Evolutionary conservation across 208 protist genomes (phyloP), one percentile per base, ranked within the genome.

Genomic region (Trypanosoma theileri): DNA sequence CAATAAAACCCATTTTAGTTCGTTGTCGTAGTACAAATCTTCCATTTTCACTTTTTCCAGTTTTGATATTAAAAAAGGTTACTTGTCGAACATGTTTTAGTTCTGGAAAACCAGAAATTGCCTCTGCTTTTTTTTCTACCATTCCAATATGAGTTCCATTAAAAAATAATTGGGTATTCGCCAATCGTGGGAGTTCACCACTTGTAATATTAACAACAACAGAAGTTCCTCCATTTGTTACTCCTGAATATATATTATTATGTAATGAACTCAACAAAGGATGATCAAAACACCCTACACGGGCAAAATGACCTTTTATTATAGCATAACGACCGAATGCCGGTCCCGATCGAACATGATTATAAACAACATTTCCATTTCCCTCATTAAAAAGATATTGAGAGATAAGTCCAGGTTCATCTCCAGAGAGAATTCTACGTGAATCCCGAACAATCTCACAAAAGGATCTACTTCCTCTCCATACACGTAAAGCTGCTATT

Each of bases 311-410:
- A 4, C 87, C 86, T 19, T 53, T 62, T 48, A 82, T 79, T 26
- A 94, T 82, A 10, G 80, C 88, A 35, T 88, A 78, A n/a, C 76
- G 82, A 40, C 77, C 75, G 40, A 66, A 54, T 19, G 59, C 74
- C 24, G 76, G 48, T 40, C 55, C 63, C 1, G 67, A 16, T 58
- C 69, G 61, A 31, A 78, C 74, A 45, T 91, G 93, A 76, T 97
- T 95, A 67, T 88, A 85, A 12, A 82, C 82, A 17, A 94, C 81
- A 70, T 94, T 94, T 57, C 93, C 93, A 60, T 84, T 83, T 26
- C 71, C 66, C 73, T 97, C 93, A 70, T 92, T 86, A 57, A 96
- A 92, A 44, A 91, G 66, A 28, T 89, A 75, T 56, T 97, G 89
- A 24, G 69, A 75, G 17, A 95, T 60, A 10, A 97, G 71, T 3